These are phyloP conservation scores for Simmondsia chinensis DNA, from an alignment of 148 eudicot species.

Conservation along the genomic window DNA sequence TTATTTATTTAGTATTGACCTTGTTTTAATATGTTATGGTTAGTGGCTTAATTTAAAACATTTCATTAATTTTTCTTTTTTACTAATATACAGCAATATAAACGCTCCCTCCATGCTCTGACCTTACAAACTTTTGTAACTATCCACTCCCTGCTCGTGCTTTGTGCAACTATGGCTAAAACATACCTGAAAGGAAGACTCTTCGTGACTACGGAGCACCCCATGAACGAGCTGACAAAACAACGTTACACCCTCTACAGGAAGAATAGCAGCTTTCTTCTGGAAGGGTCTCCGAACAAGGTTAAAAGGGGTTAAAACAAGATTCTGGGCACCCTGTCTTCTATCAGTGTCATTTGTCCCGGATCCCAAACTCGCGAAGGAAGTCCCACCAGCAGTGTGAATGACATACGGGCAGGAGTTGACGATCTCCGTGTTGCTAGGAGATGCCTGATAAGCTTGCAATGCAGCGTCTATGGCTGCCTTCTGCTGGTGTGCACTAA, in stretches of 20 bases:
- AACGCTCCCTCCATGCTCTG: too few relatives aligned
- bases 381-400: slow-evolving; percentile 52
- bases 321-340: slow-evolving; percentile 37
- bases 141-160: too few relatives aligned
- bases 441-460: slow-evolving; percentile 86
- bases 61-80: too few relatives aligned
- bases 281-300: slow-evolving; percentile 76
- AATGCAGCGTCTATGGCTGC: slow-evolving; percentile 58
- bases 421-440: slow-evolving; percentile 55
- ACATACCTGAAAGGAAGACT: slow-evolving; percentile 68
- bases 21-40: too few relatives aligned
- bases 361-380: slow-evolving; percentile 33
- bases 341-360: slow-evolving; percentile 27
- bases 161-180: too few relatives aligned
- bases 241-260: slow-evolving; percentile 79
- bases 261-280: slow-evolving; percentile 67
- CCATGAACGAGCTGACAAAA: slow-evolving; percentile 63
- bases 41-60: too few relatives aligned
- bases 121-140: too few relatives aligned
- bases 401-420: slow-evolving; percentile 85
- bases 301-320: slow-evolving; percentile 49
- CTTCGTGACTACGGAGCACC: slow-evolving; percentile 68
- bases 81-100: too few relatives aligned
- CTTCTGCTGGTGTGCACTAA: slow-evolving; percentile 89
- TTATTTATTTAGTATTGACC: too few relatives aligned